These are phyloP conservation scores for Pythium sp. DNA, from an alignment of 352 stramenopile species.

Conservation along the genomic window DNA sequence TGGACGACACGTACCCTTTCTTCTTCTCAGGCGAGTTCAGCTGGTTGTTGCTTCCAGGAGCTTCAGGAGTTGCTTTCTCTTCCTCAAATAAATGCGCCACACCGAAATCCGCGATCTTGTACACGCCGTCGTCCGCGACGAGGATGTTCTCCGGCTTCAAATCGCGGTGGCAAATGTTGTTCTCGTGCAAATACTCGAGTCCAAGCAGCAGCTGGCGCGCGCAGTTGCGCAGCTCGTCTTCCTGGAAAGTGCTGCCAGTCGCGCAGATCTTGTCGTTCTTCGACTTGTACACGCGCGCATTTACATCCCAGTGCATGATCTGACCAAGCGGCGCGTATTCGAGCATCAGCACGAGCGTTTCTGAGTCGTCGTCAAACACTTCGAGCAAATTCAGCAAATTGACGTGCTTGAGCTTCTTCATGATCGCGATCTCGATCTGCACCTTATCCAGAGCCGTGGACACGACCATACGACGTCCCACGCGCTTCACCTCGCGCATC, in stretches of 20 bases:
- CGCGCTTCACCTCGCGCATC: constrained; percentile 83
- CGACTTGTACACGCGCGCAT: constrained; percentile 49
- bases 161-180: constrained; percentile 86
- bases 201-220: constrained; percentile 73
- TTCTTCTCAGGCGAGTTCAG: constrained; percentile 31
- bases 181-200: constrained; percentile 82
- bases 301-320: constrained; percentile 82
- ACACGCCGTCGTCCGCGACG: constrained; percentile 55
- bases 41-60: constrained; percentile 12
- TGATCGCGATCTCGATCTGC: constrained; percentile 86
- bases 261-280: constrained; percentile 22
- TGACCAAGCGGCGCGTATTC: constrained; percentile 80
- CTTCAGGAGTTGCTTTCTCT: constrained; percentile 16
- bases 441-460: constrained; percentile 86
- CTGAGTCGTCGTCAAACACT: constrained; percentile 80
- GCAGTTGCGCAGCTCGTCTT: constrained; percentile 57
- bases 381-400: constrained; percentile 81
- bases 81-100: constrained; percentile 84
- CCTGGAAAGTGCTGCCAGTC: constrained; percentile 31
- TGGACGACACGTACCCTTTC: constrained; percentile 75
- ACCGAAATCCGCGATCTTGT: constrained; percentile 86
- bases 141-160: constrained; percentile 88
- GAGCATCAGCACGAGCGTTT: constrained; percentile 83
- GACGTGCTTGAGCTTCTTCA: constrained; percentile 83
- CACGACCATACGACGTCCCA: constrained; percentile 79